These are phyloP conservation scores for Talaromyces funiculosus DNA, from an alignment of 2,329 filamentous ascomycete species.

Conservation along the genomic window DNA sequence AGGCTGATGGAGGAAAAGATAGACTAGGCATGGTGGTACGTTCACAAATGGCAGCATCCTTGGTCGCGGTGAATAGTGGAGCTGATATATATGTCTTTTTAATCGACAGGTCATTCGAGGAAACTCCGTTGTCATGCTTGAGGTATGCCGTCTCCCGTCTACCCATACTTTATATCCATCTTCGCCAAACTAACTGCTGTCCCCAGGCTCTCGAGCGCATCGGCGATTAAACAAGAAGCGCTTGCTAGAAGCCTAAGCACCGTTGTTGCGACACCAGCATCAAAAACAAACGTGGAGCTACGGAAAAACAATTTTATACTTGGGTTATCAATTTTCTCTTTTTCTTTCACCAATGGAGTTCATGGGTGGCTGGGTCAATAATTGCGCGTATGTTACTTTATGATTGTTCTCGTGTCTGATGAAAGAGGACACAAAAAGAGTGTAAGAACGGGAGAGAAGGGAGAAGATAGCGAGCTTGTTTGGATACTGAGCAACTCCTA, in stretches of 20 bases:
- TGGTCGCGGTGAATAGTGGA: neutral
- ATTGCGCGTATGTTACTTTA: neutral
- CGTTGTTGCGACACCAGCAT: neutral
- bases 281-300: neutral
- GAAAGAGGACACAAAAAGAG: neutral
- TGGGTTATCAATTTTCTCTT: neutral
- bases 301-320: neutral
- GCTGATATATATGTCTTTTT: neutral
- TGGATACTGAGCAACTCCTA: neutral
- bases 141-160: conserved; percentile 44
- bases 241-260: neutral
- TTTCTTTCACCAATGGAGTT: conserved; percentile 10
- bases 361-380: conserved; percentile 7
- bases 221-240: conserved; percentile 30
- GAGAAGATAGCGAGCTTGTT: neutral
- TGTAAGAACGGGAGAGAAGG: neutral
- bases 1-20: conserved; percentile 82
- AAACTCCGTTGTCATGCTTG: conserved; percentile 97
- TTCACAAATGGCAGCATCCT: conserved; percentile 18
- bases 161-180: neutral
- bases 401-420: neutral
- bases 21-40: conserved; percentile 86
- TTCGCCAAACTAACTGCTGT: neutral
- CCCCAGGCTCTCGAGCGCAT: conserved; percentile 39
- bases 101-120: conserved; percentile 90